These are phyloP conservation scores for Mycena olivaceomarginata DNA, from an alignment of 768 basidiomycete species.

Conservation along the genomic window DNA sequence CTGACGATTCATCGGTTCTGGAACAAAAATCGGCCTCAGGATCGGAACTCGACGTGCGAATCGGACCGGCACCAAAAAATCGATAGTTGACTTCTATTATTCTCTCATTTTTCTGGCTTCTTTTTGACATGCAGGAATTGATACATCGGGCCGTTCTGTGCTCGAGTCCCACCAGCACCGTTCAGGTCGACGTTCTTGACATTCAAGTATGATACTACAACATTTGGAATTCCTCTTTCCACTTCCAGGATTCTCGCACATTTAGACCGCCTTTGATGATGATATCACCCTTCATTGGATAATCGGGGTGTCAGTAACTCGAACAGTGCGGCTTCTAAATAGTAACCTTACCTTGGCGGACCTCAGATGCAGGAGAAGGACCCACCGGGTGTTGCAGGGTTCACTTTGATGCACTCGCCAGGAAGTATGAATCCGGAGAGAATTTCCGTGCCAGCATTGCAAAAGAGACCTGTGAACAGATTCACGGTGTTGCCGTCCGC, in stretches of 20 bases:
- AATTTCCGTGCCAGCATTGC: slow-evolving; percentile 14
- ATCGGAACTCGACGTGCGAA: too few relatives aligned
- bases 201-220: slow-evolving; percentile 9
- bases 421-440: slow-evolving; percentile 15
- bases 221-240: slow-evolving; percentile 8
- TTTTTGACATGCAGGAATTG: too few relatives aligned
- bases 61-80: too few relatives aligned
- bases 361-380: background rate
- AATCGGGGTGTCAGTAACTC: background rate
- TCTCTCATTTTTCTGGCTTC: too few relatives aligned
- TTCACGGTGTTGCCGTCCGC: slow-evolving; percentile 7
- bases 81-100: too few relatives aligned
- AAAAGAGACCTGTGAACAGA: slow-evolving; percentile 12
- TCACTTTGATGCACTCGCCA: slow-evolving; percentile 10
- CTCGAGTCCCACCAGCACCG: slow-evolving; percentile 4
- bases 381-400: slow-evolving; percentile 15
- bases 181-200: background rate
- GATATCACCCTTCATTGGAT: background rate
- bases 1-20: too few relatives aligned
- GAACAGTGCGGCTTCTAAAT: background rate
- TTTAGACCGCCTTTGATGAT: background rate
- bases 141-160: slow-evolving; percentile 3
- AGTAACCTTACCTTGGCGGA: background rate
- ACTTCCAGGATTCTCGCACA: slow-evolving; percentile 6
- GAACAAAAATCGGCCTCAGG: too few relatives aligned